phyloP scores from a whole-genome alignment of 345 rosid species.

The Arabis alpina region DNA sequence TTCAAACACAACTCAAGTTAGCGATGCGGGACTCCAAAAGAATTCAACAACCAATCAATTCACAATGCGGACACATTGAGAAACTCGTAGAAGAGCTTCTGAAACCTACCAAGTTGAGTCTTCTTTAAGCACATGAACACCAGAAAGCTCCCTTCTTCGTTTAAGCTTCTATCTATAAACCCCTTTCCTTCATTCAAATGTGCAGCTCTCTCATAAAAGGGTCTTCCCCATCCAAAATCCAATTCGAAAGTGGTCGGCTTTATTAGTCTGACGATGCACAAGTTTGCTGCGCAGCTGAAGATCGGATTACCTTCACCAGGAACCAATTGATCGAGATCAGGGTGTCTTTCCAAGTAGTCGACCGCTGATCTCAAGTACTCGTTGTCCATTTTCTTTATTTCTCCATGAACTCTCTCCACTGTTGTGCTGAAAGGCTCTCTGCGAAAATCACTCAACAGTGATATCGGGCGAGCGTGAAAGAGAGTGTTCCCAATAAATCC shows the following conservation, averaged over 20 bases:
- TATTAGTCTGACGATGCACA: slow-evolving; percentile 53
- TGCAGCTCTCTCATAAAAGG: slow-evolving; percentile 56
- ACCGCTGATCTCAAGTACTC: slow-evolving; percentile 55
- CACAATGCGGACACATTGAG: slow-evolving; percentile 37
- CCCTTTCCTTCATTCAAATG: slow-evolving; percentile 60
- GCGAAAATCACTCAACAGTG: slow-evolving; percentile 32
- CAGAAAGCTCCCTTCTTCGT: slow-evolving; percentile 60
- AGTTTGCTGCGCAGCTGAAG: slow-evolving; percentile 56
- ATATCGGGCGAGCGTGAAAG: slow-evolving; percentile 38
- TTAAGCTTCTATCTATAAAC: slow-evolving; percentile 47
- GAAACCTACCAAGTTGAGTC: slow-evolving; percentile 58
- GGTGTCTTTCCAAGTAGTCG: slow-evolving; percentile 42
- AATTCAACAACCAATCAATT: neutral
- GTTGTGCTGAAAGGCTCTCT: slow-evolving; percentile 40
- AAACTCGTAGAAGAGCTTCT: slow-evolving; percentile 55
- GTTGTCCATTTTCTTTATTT: slow-evolving; percentile 42
- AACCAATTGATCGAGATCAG: slow-evolving; percentile 41
- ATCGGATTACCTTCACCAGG: slow-evolving; percentile 45
- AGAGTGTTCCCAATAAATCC: slow-evolving; percentile 53
- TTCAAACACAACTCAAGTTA: too few species aligned
- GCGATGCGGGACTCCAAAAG: too few species aligned
- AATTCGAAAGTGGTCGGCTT: slow-evolving; percentile 48
- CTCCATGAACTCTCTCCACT: slow-evolving; percentile 39
- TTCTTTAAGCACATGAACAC: slow-evolving; percentile 59
- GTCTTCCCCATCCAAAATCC: slow-evolving; percentile 79